Conservation (phyloP, 2,329 filamentous ascomycete species). For the Clonostachys chloroleuca region DNA sequence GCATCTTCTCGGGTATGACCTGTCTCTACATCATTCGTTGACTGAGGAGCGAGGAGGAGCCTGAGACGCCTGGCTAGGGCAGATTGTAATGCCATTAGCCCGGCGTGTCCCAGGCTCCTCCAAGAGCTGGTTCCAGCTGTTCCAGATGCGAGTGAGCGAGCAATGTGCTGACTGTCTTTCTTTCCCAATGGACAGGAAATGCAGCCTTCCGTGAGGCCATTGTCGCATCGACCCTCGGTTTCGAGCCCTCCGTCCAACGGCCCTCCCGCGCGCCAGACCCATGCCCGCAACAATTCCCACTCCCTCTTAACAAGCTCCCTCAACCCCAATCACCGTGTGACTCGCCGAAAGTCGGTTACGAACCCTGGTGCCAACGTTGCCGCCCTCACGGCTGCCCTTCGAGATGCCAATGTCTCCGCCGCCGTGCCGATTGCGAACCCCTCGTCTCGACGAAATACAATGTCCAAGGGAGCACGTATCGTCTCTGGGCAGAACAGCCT, state of each 20-base stretch:
- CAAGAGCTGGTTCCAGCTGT: too few species aligned
- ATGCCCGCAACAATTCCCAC: slow-evolving; percentile 75
- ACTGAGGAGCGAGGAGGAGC: too few species aligned
- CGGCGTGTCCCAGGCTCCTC: too few species aligned
- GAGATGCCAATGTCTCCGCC: slow-evolving; percentile 52
- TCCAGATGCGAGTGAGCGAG: neutral
- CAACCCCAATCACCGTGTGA: slow-evolving; percentile 80
- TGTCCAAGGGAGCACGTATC: slow-evolving; percentile 1
- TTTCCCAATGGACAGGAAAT: slow-evolving; percentile 45
- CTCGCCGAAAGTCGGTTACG: slow-evolving; percentile 90
- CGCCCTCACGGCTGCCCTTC: slow-evolving; percentile 68
- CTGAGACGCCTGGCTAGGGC: too few species aligned
- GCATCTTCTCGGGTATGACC: slow-evolving; percentile 56
- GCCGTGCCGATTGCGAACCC: slow-evolving; percentile 51
- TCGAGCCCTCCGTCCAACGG: slow-evolving; percentile 54
- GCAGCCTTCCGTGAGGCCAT: slow-evolving; percentile 61
- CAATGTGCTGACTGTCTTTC: neutral
- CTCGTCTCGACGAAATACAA: slow-evolving; percentile 52
- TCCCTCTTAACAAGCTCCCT: slow-evolving; percentile 73
- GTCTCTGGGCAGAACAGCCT: slow-evolving; percentile 42
- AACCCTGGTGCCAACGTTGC: slow-evolving; percentile 69
- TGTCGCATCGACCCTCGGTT: slow-evolving; percentile 58
- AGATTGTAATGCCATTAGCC: too few species aligned
- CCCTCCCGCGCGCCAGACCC: slow-evolving; percentile 54
- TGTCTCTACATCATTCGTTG: neutral